Evolutionary conservation across 768 basidiomycete species (phyloP).

Genomic region (Auricularia sp.): DNA sequence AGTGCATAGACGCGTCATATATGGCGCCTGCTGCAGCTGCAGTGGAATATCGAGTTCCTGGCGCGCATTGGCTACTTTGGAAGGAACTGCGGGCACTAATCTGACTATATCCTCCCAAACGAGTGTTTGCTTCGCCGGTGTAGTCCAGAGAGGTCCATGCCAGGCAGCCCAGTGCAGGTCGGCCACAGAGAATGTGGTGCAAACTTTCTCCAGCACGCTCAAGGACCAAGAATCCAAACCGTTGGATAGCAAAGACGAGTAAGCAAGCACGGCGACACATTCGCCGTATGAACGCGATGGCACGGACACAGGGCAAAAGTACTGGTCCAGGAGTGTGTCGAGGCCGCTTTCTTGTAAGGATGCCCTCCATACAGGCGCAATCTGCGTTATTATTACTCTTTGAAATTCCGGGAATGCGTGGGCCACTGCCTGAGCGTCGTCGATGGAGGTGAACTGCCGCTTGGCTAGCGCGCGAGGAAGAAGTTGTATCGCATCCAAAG

Average conservation of each 20-base stretch:
- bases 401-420: slow-evolving; percentile 50
- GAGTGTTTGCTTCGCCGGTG: slow-evolving; percentile 20
- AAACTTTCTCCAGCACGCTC: slow-evolving; percentile 42
- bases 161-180: slow-evolving; percentile 49
- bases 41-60: slow-evolving; percentile 30
- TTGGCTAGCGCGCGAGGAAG: slow-evolving; percentile 44
- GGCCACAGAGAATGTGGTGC: slow-evolving; percentile 56
- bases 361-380: slow-evolving; percentile 61
- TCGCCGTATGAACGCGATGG: slow-evolving; percentile 39
- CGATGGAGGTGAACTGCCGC: slow-evolving; percentile 25
- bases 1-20: slow-evolving; percentile 42
- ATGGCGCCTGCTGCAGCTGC: slow-evolving; percentile 43
- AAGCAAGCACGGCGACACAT: slow-evolving; percentile 43
- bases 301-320: slow-evolving; percentile 63
- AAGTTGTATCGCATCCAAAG: slow-evolving; percentile 46
- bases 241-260: slow-evolving; percentile 49
- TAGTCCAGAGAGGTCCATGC: slow-evolving; percentile 11
- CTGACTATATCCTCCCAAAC: slow-evolving; percentile 73
- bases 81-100: slow-evolving; percentile 53
- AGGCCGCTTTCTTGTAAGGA: slow-evolving; percentile 39
- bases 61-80: slow-evolving; percentile 64
- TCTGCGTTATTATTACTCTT: slow-evolving; percentile 45
- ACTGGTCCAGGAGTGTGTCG: slow-evolving; percentile 44
- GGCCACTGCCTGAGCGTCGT: slow-evolving; percentile 21
- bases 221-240: slow-evolving; percentile 41